Evolutionary conservation across 176 grass and related monocot genomes (phyloP), one percentile per base, ranked within the genome.

Genomic region (Oryza glaberrima): DNA sequence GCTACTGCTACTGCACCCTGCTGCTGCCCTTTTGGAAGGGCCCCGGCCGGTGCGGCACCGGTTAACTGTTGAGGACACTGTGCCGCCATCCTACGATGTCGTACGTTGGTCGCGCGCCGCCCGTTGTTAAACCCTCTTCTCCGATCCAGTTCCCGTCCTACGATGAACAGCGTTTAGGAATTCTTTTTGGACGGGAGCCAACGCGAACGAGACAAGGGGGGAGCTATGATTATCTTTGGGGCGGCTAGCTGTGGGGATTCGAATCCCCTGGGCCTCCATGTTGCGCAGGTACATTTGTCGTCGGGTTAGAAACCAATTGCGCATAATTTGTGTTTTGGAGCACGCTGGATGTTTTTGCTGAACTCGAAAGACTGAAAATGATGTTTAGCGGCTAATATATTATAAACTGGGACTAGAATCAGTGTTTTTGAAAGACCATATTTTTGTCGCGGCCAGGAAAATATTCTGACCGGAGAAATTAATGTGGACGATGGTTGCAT

Each of bases 151-250:
- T 13, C 67, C 7, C 16, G 51, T 16, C 28, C 45, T 46, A 47
- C 25, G 70, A 35, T 38, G 70, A 35, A 49, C 81, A 83, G 7
- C 43, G 56, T 36, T 9, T 64, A 35, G 70, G 81, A 83, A 75
- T 49, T 73, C 54, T 20, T 82, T 43, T 26, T 61, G 38, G 7
- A 60, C 69, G 1, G 35, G 48, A 10, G 11, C 15, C 48, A 0
- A 19, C 47, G 16, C 26, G 2, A 35, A 56, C 26, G 19, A 52
- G 5, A 8, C 20, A 77, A 7, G 1, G 30, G 32, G 34, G 4
- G 43, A 10, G 19, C 54, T 14, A 77, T 43, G 11, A 41, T 77
- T 35, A 17, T 0, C 19, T 41, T 49, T 25, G 38, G 38, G 26
- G 26, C 26, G 28, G 28, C 28, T 30, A 30, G 38, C 38, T 40